Base-by-base conservation (phyloP, 2,329 filamentous ascomycete genomes). In the Pestalotiopsis fici region DNA sequence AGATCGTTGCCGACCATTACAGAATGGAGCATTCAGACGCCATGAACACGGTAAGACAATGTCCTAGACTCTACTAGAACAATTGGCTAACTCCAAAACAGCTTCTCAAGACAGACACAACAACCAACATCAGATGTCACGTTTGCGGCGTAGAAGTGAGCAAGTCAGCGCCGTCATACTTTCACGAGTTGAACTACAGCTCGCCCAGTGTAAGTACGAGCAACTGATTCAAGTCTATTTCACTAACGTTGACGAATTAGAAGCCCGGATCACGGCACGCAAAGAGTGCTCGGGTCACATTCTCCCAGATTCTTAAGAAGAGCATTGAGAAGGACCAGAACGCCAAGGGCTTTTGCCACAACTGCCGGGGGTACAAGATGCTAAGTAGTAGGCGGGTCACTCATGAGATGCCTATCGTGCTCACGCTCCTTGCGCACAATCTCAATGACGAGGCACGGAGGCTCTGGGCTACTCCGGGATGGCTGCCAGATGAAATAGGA, bases 401-500 rank as follows among this genome's bases (percentile, higher is more conserved):
- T 3, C 91, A 93, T 71, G 90, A 87, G 54, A 87, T 97, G 68
- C 95, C 96, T 0, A 87, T 90, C 37, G 93, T 98, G n/a, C 79
- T 99, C 69, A 92, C 97, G 83, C 86, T 99, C 28, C 98, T 98
- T 76, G 93, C 94, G 0, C 88, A 93, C 12, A 91, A 93, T 54
- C 89, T 86, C 4, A 91, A 83, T 59, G 87, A 90, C 2, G 92
- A 95, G 70, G 89, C 94, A 43, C 91, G 91, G 73, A 87, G 92
- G 68, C 85, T 97, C 18, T 99, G 97, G 97, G 89, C 93, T 1
- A 93, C 90, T 13, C 93, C 93, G 0, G 93, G 93, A 18, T 99
- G 95, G 91, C 84, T 99, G 13, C 96, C 96, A 0, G 92, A 96
- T 75, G 94, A 98, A 77, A 95, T 99, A 74, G 96, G 96, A 47